A percentile compares a stretch with the other conserved stretches of the same genome.
Conservation (phyloP, 345 rosid genomes). For the Ceriops tagal region DNA sequence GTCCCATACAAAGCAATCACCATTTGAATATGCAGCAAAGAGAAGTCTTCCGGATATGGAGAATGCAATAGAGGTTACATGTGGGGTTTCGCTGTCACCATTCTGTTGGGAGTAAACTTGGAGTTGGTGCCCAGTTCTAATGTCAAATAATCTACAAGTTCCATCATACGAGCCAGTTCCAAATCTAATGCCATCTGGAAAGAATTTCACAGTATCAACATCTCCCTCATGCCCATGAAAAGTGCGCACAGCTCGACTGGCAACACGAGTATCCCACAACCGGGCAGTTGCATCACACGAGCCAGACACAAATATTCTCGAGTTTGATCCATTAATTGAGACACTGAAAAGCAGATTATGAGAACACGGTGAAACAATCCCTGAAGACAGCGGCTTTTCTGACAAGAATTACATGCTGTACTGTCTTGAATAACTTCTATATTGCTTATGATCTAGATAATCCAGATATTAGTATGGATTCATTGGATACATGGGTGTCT, state of each 20-base stretch:
- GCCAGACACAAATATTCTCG: conserved; percentile 86
- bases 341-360: conserved; percentile 43
- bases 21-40: conserved; percentile 75
- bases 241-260: conserved; percentile 86
- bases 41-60: conserved; percentile 96
- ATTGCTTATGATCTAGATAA: too few species aligned
- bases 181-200: conserved; percentile 91
- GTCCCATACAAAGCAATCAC: conserved; percentile 92
- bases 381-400: too few species aligned
- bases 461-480: too few species aligned
- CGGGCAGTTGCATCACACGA: conserved; percentile 89
- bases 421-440: neutral
- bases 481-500: too few species aligned
- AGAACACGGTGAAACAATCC: too few species aligned
- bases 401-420: neutral
- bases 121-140: conserved; percentile 91
- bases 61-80: conserved; percentile 81
- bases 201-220: conserved; percentile 84
- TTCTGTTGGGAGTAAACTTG: conserved; percentile 66
- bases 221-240: conserved; percentile 96
- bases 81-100: conserved; percentile 44
- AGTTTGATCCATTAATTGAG: conserved; percentile 66
- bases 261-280: conserved; percentile 94
- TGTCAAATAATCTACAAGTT: conserved; percentile 89
- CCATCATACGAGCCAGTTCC: conserved; percentile 98